Conservation (phyloP, 108 stramenopile genomes). For the Fragilariopsis cylindrus region DNA sequence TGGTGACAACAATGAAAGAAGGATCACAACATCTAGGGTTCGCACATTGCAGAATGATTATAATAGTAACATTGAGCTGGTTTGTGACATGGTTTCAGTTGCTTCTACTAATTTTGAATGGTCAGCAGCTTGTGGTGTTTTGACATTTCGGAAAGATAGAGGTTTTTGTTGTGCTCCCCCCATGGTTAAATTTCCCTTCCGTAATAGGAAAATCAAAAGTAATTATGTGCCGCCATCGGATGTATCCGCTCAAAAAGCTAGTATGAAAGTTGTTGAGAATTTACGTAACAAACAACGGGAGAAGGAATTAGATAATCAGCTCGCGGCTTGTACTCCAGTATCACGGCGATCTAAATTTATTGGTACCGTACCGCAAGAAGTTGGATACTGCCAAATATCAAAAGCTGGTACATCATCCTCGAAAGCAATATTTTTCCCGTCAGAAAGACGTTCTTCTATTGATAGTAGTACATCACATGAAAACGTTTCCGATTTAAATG, state of each 20-base stretch:
- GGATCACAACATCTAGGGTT: background rate
- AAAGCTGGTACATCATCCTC: background rate
- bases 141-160: slow-evolving; percentile 24
- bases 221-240: background rate
- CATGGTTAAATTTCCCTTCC: slow-evolving; percentile 19
- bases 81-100: slow-evolving; percentile 25
- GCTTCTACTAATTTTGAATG: slow-evolving; percentile 30
- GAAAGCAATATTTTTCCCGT: background rate
- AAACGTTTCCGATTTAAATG: background rate
- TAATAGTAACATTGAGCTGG: slow-evolving; percentile 14
- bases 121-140: slow-evolving; percentile 32
- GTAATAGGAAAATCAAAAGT: background rate
- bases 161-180: slow-evolving; percentile 17
- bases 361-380: slow-evolving; percentile 1
- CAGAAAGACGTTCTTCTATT: background rate
- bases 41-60: background rate
- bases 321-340: slow-evolving; percentile 6
- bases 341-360: background rate
- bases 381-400: slow-evolving; percentile 11
- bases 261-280: background rate
- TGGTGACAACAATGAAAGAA: background rate
- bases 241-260: background rate
- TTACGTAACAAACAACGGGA: slow-evolving; percentile 8
- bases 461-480: background rate
- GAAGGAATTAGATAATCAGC: background rate